Base-by-base conservation (phyloP, 1,284 basidiomycete genomes). In the Cryptococcus hybrid region DNA sequence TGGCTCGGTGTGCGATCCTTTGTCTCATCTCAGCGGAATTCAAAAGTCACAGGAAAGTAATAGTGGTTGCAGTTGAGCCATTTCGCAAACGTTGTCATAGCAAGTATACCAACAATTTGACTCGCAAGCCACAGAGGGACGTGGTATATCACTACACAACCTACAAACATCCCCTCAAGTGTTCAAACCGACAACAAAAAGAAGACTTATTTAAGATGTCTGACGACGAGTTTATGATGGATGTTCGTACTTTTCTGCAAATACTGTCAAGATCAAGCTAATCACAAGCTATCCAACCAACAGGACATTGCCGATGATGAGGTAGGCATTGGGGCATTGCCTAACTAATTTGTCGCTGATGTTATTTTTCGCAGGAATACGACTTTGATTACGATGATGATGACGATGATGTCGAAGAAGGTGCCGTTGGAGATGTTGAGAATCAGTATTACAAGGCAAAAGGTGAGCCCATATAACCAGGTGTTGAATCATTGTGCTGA, bases 371-470 rank as follows among this genome's bases (percentile, higher is more conserved):
- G 9, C 69, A 95, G 91, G 92, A 96, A 74, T 97, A 97, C 79
- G 92, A 87, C 69, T 98, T 98, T 76, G 92, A 96, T 77, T 99
- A 97, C 75, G 94, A 92, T 49, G 82, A 83, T 51, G 88, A 87
- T 59, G 91, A 89, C 40, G 90, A 89, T 40, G 92, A 83, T 53
- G 88, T 87, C 18, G 75, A 73, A 68, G 74, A 69, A 60, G 83
- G 86, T 8, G 90, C 84, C 44, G 89, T 86, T 58, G 90, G 88
- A n/a, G 94, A 97, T 76, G 86, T 97, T 47, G 96, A 99, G 82
- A 99, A 99, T 73, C 86, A 93, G 84, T 99, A 99, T 80, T 99
- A 99, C 79, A 89, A 88, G 52, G 96, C 96, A 9, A 99, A 99
- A 77, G 86, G 92, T 95, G 66, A 60, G 86, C 75, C 40, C 44